These are phyloP conservation scores for Wickerhamomyces sydowiorum DNA, from an alignment of 805 yeast genomes.

Conservation along the genomic window DNA sequence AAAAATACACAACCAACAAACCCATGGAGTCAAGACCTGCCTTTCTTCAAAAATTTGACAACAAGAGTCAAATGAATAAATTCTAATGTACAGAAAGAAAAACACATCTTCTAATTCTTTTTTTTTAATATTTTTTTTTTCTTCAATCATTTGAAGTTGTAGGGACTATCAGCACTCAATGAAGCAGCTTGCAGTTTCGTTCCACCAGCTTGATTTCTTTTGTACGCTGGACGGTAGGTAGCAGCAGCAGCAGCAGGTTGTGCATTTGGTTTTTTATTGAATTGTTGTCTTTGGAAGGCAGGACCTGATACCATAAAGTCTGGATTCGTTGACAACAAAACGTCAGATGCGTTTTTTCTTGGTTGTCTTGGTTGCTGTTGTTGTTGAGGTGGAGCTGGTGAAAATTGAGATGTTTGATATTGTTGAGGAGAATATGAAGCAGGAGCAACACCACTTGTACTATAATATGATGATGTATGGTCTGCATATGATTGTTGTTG, in stretches of 20 bases:
- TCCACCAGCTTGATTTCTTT: slow-evolving; percentile 25
- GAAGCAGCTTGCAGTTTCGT: slow-evolving; percentile 36
- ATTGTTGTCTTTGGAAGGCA: slow-evolving; percentile 9
- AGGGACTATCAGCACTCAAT: slow-evolving; percentile 36
- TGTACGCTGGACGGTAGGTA: slow-evolving; percentile 34
- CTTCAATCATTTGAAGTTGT: slow-evolving; percentile 28
- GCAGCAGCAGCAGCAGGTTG: slow-evolving; percentile 15
- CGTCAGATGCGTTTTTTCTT: slow-evolving; percentile 29
- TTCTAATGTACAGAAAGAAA: too few relatives aligned
- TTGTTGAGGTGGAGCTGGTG: slow-evolving; percentile 19
- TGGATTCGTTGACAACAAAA: slow-evolving; percentile 42
- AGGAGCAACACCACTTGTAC: not conserved
- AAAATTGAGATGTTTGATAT: slow-evolving; percentile 15
- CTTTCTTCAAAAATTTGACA: too few relatives aligned
- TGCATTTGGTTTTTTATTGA: slow-evolving; percentile 6
- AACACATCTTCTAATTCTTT: not conserved
- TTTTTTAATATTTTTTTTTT: not conserved
- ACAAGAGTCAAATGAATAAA: too few relatives aligned
- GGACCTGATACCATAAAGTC: slow-evolving; percentile 33
- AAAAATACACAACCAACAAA: too few relatives aligned
- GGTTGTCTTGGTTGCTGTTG: slow-evolving; percentile 15
- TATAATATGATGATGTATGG: slow-evolving; percentile 1
- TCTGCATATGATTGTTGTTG: slow-evolving; percentile 17
- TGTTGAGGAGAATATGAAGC: slow-evolving; percentile 11
- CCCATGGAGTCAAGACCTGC: not conserved